phyloP scores from a whole-genome alignment of 257 asterid species.

The Lycium ferocissimum region DNA sequence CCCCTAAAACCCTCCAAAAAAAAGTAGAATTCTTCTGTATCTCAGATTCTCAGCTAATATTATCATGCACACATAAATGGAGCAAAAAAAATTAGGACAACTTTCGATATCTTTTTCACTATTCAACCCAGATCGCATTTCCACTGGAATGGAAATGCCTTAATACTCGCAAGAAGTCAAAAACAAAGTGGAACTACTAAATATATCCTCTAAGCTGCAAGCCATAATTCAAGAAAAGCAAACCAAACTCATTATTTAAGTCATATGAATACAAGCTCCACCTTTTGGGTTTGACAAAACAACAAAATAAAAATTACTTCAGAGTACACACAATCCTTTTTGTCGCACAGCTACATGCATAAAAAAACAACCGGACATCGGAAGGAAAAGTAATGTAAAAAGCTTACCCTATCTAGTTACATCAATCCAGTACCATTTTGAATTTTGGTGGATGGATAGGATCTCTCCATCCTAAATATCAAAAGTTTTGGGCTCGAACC shows the following conservation, averaged over 20 bases:
- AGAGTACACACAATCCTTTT: neutral
- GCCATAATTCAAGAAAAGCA: neutral
- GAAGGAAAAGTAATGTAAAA: no score
- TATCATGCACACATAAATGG: neutral
- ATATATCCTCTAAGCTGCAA: neutral
- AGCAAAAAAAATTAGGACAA: neutral
- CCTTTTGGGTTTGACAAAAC: slow-evolving; percentile 10
- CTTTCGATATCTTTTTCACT: neutral
- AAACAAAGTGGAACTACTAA: neutral
- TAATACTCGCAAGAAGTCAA: neutral
- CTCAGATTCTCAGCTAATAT: no score
- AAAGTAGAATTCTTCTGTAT: no score
- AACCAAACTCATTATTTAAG: neutral
- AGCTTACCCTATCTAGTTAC: no score
- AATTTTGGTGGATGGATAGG: no score
- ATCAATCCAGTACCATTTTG: no score
- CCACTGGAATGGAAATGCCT: neutral
- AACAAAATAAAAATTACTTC: no score
- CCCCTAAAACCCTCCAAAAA: no score
- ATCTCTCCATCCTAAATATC: no score
- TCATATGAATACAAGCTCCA: neutral
- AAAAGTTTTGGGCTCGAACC: no score
- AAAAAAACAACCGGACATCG: neutral
- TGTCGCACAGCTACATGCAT: neutral
- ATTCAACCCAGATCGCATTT: neutral